Conservation (phyloP, 192 early-diverging fungal species). For the Podila horticola region DNA sequence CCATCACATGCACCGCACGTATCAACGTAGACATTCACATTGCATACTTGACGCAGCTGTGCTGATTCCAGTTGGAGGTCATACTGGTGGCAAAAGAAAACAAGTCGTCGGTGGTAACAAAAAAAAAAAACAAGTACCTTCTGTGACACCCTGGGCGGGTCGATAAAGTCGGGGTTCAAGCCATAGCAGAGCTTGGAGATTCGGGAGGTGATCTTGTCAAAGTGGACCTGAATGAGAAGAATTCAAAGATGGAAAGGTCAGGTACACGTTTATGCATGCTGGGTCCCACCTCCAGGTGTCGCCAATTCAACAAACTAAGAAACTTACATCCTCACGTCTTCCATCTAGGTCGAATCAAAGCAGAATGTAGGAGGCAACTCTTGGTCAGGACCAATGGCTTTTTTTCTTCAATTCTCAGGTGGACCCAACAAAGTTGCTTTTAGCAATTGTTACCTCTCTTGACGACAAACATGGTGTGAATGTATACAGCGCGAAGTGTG, state of each 20-base stretch:
- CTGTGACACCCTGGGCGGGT: conserved; percentile 88
- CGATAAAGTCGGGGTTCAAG: conserved; percentile 91
- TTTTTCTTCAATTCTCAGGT: too few relatives aligned
- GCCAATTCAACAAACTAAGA: neutral
- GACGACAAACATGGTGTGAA: conserved; percentile 37
- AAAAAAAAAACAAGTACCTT: conserved; percentile 69
- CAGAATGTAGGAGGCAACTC: neutral
- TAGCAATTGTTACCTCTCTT: conserved; percentile 39
- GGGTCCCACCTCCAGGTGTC: neutral
- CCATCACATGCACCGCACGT: too few relatives aligned
- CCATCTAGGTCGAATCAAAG: conserved; percentile 28
- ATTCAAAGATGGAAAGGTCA: neutral
- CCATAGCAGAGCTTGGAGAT: conserved; percentile 96
- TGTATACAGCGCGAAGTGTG: neutral
- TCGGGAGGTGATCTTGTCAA: conserved; percentile 94
- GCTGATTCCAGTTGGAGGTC: too few relatives aligned
- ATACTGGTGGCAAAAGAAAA: too few relatives aligned
- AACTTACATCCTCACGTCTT: conserved; percentile 49
- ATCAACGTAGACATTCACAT: too few relatives aligned
- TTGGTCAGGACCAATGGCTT: too few relatives aligned
- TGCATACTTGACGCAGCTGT: too few relatives aligned
- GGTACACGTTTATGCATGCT: neutral
- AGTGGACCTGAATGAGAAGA: conserved; percentile 78
- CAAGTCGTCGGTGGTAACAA: neutral
- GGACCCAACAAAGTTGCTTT: neutral